Base-by-base conservation (phyloP, 1,284 basidiomycete species). In the Ustilago crameri region DNA sequence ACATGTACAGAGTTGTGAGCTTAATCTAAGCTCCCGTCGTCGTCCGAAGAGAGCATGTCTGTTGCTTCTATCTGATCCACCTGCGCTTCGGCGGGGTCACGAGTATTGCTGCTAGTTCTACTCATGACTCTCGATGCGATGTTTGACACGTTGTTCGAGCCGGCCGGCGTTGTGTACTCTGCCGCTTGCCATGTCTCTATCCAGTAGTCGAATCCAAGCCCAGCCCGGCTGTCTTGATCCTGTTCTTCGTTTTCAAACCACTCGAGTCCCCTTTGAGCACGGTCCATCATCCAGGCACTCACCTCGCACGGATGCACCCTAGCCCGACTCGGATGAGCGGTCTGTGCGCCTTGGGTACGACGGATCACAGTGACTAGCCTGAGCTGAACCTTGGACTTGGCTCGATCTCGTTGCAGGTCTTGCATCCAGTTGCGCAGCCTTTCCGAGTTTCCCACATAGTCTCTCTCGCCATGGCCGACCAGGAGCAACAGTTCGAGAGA, bases 241-340 rank as follows among this genome's bases (percentile, higher is more conserved):
- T n/a, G 24, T 0, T 32, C 30, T 1, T 30, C 38, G 2, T 5
- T 14, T 1, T 60, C 49, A 22, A 66, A 66, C 64, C 64, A 67
- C 30, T 67, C 45, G 10, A 30, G 12, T 2, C 49, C 42, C 0
- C 20, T 41, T 17, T 49, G 49, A n/a, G 61, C 47, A n/a, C 60
- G 61, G 22, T 35, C 23, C 67, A 70, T 70, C 51, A 64, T 70
- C 67, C 67, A 70, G 4, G 48, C 46, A 46, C 60, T 60, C 17
- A 70, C 67, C 20, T 64, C 59, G 41, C 56, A 59, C n/a, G 67
- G 67, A 34, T 70, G 67, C 5, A 66, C 40, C n/a, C 63, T 51
- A 17, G 17, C n/a, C 7, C 37, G 23, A 8, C n/a, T 35, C 2
- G 4, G 34, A 7, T 46, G 27, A 2, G 35, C 50, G 1, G 26